Percentiles rank a stretch among this genome's conserved stretches.
Evolutionary conservation across 2,329 filamentous ascomycete genomes (phyloP).

Genomic region (Fusarium piperis): DNA sequence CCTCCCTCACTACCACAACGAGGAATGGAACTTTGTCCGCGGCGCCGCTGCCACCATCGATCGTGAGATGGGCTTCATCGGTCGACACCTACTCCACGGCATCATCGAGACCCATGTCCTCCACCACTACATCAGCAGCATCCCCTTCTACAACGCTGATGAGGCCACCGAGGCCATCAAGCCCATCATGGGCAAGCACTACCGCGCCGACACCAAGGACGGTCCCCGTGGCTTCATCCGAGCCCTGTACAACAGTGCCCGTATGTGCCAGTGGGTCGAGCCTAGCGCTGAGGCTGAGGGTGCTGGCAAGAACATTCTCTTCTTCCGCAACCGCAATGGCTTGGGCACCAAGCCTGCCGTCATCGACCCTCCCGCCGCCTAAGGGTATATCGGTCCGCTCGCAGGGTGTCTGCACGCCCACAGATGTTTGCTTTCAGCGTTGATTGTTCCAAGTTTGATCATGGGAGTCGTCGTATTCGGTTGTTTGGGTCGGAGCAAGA

Average conservation of each 20-base stretch:
- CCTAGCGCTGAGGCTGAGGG: constrained; percentile 83
- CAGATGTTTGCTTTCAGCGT: constrained; percentile 25
- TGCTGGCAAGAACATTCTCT: constrained; percentile 84
- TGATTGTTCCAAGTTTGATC: constrained; percentile 31
- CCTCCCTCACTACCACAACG: constrained; percentile 88
- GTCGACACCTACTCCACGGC: constrained; percentile 88
- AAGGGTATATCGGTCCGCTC: constrained; percentile 9
- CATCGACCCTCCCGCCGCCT: constrained; percentile 28
- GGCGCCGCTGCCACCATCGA: constrained; percentile 96
- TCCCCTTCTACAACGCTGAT: constrained; percentile 96
- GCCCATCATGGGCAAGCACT: constrained; percentile 94
- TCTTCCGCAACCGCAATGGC: constrained; percentile 95
- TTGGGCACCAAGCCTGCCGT: constrained; percentile 67
- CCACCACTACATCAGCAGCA: constrained; percentile 96
- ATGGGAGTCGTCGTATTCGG: not conserved
- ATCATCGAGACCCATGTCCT: constrained; percentile 98
- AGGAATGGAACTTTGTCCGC: constrained; percentile 91
- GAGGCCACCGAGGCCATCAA: constrained; percentile 95
- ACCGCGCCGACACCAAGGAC: constrained; percentile 81
- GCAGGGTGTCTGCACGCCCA: not conserved
- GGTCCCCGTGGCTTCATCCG: constrained; percentile 85
- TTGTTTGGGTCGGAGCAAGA: constrained; percentile 21
- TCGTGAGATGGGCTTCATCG: constrained; percentile 96
- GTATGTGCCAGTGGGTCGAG: constrained; percentile 98
- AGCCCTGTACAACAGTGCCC: constrained; percentile 81